phyloP scores from a whole-genome alignment of 768 basidiomycete species.

The Boletus vermiculosoides region DNA sequence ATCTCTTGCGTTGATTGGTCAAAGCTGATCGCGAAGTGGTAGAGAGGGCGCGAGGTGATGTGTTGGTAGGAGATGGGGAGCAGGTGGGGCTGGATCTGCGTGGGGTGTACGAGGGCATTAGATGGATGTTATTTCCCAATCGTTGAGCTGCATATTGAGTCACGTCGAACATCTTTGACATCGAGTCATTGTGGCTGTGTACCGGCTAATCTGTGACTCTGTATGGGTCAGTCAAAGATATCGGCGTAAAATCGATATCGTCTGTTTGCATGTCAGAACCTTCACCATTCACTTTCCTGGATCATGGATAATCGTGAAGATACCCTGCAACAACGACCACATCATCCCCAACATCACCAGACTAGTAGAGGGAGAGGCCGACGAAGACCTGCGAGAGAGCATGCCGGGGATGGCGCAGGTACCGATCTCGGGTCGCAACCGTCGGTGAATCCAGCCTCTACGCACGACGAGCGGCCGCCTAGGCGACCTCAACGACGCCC shows the following conservation, averaged over 20 bases:
- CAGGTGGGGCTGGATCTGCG: slow-evolving; percentile 15
- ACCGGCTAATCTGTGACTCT: neutral
- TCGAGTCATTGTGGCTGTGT: neutral
- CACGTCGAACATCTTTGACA: neutral
- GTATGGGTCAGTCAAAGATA: slow-evolving; percentile 1
- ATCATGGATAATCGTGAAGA: slow-evolving; percentile 12
- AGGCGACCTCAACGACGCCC: neutral
- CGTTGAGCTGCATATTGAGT: neutral
- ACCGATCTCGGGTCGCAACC: neutral
- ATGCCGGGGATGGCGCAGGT: neutral
- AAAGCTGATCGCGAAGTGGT: slow-evolving; percentile 11
- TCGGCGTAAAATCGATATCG: neutral
- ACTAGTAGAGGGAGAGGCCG: slow-evolving; percentile 6
- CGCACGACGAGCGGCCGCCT: neutral
- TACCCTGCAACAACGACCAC: neutral
- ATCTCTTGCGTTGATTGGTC: neutral
- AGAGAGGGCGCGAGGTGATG: slow-evolving; percentile 22
- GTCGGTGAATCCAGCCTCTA: neutral
- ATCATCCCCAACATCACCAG: neutral
- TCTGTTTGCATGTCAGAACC: neutral
- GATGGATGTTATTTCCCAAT: slow-evolving; percentile 48
- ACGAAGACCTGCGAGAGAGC: neutral
- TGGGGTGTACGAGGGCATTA: slow-evolving; percentile 43
- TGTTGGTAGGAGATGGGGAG: slow-evolving; percentile 18
- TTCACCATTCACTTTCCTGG: neutral